Percentiles rank a stretch among this genome's conserved stretches.
These are phyloP conservation scores for Ophioceras dolichostomum DNA, from an alignment of 2,329 filamentous ascomycete species.

Conservation along the genomic window DNA sequence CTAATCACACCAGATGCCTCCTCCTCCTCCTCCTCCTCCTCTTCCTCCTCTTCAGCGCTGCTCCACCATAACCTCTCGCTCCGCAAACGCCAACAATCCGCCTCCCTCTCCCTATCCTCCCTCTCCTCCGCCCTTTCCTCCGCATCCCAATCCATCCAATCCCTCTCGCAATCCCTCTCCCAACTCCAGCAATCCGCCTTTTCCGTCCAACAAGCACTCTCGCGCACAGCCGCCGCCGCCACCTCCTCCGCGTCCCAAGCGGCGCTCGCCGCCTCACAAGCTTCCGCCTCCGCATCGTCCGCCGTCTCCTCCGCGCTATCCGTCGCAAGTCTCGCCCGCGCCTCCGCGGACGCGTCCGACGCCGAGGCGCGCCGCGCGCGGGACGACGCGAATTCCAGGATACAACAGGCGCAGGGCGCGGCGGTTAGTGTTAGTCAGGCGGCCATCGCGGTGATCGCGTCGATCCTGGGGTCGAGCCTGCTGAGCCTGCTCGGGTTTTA, in stretches of 20 bases:
- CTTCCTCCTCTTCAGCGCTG: too few species aligned
- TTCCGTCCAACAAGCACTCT: background rate
- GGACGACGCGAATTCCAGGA: background rate
- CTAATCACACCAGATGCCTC: too few species aligned
- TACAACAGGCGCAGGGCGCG: constrained; percentile 9
- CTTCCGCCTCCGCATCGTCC: constrained; percentile 5
- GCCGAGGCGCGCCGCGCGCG: background rate
- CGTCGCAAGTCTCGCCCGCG: background rate
- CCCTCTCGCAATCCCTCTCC: too few species aligned
- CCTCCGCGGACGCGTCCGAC: background rate
- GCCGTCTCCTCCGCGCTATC: background rate
- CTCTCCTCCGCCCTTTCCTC: too few species aligned
- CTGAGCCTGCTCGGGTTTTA: constrained; percentile 18
- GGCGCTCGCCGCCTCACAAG: constrained; percentile 3
- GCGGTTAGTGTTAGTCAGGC: constrained; percentile 17
- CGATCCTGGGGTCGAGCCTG: constrained; percentile 19
- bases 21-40: too few species aligned
- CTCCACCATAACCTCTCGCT: too few species aligned
- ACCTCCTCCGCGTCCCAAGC: constrained; percentile 4
- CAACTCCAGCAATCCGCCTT: constrained; percentile 3
- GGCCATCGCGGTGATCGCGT: constrained; percentile 18
- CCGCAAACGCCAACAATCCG: too few species aligned
- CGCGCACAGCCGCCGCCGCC: background rate
- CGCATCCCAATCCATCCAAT: too few species aligned
- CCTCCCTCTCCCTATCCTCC: too few species aligned